Evolutionary conservation across 2,329 filamentous ascomycete species (phyloP).

Genomic region (Lecanicillium sp.): DNA sequence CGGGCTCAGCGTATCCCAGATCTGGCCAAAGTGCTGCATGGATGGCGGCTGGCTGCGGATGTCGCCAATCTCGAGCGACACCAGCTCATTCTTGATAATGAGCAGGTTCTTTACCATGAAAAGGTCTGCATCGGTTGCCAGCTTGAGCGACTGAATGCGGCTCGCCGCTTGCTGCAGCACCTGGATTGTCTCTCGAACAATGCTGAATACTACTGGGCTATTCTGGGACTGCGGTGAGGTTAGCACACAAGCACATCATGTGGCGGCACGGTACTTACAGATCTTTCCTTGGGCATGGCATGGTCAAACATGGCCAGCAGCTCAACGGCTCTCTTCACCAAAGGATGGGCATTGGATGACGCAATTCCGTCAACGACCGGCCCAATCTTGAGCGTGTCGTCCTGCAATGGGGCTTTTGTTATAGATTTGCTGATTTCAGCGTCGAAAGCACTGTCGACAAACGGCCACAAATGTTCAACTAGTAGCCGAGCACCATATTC

Average conservation of each 20-base stretch:
- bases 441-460: constrained; percentile 47
- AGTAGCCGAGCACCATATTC: constrained; percentile 49
- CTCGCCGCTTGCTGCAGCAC: constrained; percentile 72
- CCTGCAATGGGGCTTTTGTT: constrained; percentile 37
- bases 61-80: constrained; percentile 87
- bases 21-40: constrained; percentile 56
- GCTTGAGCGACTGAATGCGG: constrained; percentile 55
- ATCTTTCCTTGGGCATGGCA: constrained; percentile 56
- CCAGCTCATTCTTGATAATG: constrained; percentile 89
- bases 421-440: constrained; percentile 48
- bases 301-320: constrained; percentile 56
- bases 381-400: constrained; percentile 42
- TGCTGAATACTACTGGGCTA: constrained; percentile 53
- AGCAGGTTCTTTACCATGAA: constrained; percentile 95
- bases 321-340: constrained; percentile 50
- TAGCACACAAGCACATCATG: constrained; percentile 5
- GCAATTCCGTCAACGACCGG: constrained; percentile 40
- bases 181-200: constrained; percentile 83
- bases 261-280: constrained; percentile 33
- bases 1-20: constrained; percentile 56
- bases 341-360: constrained; percentile 50
- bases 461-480: constrained; percentile 49
- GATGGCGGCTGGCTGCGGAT: constrained; percentile 40
- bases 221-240: constrained; percentile 28
- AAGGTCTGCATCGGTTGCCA: constrained; percentile 66